Base-by-base conservation (phyloP, 495 filamentous ascomycete species). In the Pseudevernia furfuracea region DNA sequence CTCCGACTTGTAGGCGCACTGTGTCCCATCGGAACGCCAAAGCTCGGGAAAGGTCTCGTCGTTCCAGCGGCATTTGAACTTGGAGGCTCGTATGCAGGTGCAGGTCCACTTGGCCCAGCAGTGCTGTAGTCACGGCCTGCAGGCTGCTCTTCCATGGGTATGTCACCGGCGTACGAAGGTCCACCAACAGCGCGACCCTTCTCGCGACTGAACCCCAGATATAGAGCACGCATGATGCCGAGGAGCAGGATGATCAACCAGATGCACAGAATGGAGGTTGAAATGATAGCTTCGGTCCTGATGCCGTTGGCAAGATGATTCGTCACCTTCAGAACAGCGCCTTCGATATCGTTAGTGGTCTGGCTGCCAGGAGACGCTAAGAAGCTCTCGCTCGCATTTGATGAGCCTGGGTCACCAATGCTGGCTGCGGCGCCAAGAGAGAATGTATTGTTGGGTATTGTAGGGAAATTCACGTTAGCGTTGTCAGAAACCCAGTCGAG, bases 401-500 rank as follows among this genome's bases (percentile, higher is more conserved):
- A 75, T 39, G 77, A 74, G 56, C 83, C 78, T 58, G 83, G 79
- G 39, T 77, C 71, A 48, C 72, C 75, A 67, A 91, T 78, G 68
- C 84, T 86, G 44, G 82, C 77, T 21, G 82, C 74, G 43, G 92
- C 90, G 36, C 92, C 93, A 44, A 85, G 77, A 58, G 89, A 91
- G 80, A 98, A 96, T 36, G 88, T 88, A 69, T 96, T 81, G 70
- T 90, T 85, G 34, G 83, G 81, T 38, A 97, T 82, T 28, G 81
- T 71, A 1, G 95, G 94, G 70, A 98, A 88, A 63, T 84, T 76
- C 67, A 98, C 81, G 58, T 95, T 83, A 2, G 95, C 92, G 68
- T 97, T 72, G 68, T 97, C 87, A 63, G 85, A 79, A 39, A 95
- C 87, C 91, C 92, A 98, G 0, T 89, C 95, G 0, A 97, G 83